Percentiles rank a stretch among this genome's conserved stretches.
These are phyloP conservation scores for Oryza australiensis DNA, from an alignment of 176 grass and related monocot species.

Conservation along the genomic window DNA sequence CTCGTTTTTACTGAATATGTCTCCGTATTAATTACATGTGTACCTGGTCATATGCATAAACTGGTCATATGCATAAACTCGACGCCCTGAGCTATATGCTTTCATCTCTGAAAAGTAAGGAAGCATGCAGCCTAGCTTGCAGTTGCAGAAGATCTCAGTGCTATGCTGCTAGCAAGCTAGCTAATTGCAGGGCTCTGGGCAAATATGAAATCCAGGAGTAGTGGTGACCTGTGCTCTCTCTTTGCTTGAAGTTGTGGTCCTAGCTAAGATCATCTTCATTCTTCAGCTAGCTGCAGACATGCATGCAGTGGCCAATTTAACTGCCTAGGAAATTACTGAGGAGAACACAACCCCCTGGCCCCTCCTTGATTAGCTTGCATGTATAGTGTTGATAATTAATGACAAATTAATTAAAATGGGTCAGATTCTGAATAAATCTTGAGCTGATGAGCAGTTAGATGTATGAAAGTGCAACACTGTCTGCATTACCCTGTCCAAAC, in stretches of 20 bases:
- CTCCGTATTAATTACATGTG: not conserved
- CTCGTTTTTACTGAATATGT: too few relatives aligned
- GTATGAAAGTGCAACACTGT: too few relatives aligned
- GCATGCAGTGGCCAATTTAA: not conserved
- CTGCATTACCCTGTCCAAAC: too few relatives aligned
- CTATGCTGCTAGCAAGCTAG: not conserved
- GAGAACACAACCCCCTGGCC: too few relatives aligned
- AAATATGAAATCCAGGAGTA: not conserved
- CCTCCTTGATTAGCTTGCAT: too few relatives aligned
- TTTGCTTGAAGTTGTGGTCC: not conserved
- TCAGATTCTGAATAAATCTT: too few relatives aligned
- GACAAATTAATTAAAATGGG: too few relatives aligned
- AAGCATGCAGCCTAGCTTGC: not conserved
- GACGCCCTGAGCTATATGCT: not conserved
- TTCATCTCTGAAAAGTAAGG: conserved; percentile 24
- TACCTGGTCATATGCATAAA: not conserved
- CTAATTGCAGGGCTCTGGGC: not conserved
- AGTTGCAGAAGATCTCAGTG: not conserved
- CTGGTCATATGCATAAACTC: not conserved
- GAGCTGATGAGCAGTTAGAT: too few relatives aligned
- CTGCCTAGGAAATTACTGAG: too few relatives aligned
- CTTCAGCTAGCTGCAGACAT: not conserved
- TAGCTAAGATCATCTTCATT: not conserved
- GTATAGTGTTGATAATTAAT: too few relatives aligned
- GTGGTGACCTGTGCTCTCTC: not conserved